Evolutionary conservation across 495 filamentous ascomycete species (phyloP).

Genomic region (Endocarpon pusillum): DNA sequence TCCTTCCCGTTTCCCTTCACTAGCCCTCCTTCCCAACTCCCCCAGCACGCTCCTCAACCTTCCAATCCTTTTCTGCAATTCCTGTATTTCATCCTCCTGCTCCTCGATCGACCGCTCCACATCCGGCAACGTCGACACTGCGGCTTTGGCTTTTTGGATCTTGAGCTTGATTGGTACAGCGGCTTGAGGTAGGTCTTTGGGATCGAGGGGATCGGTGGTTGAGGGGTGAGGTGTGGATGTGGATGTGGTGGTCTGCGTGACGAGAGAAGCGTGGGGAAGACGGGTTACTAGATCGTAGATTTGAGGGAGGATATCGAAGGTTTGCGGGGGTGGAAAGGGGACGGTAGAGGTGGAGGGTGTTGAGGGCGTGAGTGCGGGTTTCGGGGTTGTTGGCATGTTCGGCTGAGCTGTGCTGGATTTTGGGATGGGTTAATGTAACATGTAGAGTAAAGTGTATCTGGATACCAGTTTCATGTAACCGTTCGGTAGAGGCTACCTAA

Average conservation of each 20-base stretch:
- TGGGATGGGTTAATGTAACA: no score
- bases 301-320: conserved; percentile 72
- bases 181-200: conserved; percentile 62
- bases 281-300: conserved; percentile 61
- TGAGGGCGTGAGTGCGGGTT: conserved; percentile 23
- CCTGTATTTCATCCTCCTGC: conserved; percentile 62
- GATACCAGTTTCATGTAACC: no score
- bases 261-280: conserved; percentile 20
- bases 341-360: conserved; percentile 35
- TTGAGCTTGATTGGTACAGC: conserved; percentile 61
- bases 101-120: conserved; percentile 53
- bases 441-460: no score
- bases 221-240: conserved; percentile 5
- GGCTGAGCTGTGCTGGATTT: no score
- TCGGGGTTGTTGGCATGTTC: no score
- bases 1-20: neutral
- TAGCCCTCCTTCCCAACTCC: conserved; percentile 24
- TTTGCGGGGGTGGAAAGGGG: conserved; percentile 35
- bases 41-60: conserved; percentile 37
- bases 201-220: conserved; percentile 35
- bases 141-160: conserved; percentile 55
- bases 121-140: conserved; percentile 56
- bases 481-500: no score
- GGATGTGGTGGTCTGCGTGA: conserved; percentile 1
- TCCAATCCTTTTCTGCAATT: conserved; percentile 49